Base-by-base conservation (phyloP, 2,329 filamentous ascomycete species). In the Diaporthe batatas region DNA sequence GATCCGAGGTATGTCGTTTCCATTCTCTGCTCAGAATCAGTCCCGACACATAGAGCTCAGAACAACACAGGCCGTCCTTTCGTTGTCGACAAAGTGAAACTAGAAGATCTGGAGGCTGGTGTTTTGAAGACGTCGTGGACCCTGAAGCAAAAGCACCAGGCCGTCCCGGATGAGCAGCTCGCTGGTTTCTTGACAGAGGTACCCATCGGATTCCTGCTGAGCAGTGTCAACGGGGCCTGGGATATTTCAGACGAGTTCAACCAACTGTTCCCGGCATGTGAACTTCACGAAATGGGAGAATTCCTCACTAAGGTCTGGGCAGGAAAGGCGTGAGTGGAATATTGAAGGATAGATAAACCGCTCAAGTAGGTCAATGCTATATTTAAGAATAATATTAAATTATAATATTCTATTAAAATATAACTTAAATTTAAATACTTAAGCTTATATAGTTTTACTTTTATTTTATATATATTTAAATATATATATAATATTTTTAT, bases 31-130 rank as follows among this genome's bases (percentile, higher is more conserved):
- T 32, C 44, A 8, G 0, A 3, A 44, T 5, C 18, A 6, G 14
- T 16, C 16, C 10, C 11, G 2, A 14, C n/a, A 32, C 2, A 14
- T 2, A 39, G 12, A 18, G 59, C 57, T 79, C 1, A 77, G 64
- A 68, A 55, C 4, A 39, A 6, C 47, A 23, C 54, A 84, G 81
- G 81, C 14, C 59, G 74, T 5, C 72, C 79, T 6, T 86, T 87
- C 70, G 69, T 74, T 0, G 76, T 89, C 12, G 85, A 88, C 6
- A 82, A 81, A n/a, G 79, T 90, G 1, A 82, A 81, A 47, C 68
- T 82, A 0, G 81, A 83, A 65, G 87, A 90, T 76, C 83, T 90
- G 6, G 78, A 84, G 75, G 82, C 79, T 3, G 87, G 86, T 8
- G 71, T 72, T 16, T 75, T 85, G 2, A 81, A 81, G 18, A 79